Percentiles rank a stretch among this genome's conserved stretches.
These are phyloP conservation scores for Nicotiana tabacum DNA, from an alignment of 257 asterid genomes.

Conservation along the genomic window DNA sequence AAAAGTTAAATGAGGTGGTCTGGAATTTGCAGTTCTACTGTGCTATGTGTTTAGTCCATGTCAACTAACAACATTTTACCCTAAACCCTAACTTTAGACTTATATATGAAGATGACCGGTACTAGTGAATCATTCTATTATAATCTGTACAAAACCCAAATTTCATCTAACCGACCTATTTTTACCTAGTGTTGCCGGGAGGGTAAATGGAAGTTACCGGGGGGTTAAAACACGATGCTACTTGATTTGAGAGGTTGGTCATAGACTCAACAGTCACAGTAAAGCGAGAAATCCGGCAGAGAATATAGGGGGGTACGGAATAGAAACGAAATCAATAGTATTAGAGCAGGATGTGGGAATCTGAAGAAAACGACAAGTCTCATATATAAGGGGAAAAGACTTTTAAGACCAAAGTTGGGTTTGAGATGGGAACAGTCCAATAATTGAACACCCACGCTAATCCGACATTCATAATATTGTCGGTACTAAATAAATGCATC, in stretches of 20 bases:
- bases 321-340: neutral
- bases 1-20: neutral
- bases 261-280: neutral
- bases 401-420: neutral
- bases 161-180: neutral
- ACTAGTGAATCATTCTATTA: neutral
- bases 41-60: neutral
- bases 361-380: slow-evolving; percentile 38
- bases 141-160: neutral
- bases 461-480: slow-evolving; percentile 78
- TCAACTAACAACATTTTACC: neutral
- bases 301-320: slow-evolving; percentile 44
- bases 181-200: neutral
- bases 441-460: slow-evolving; percentile 79
- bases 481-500: slow-evolving; percentile 38
- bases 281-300: slow-evolving; percentile 54
- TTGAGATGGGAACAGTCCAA: slow-evolving; percentile 38
- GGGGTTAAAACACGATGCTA: neutral
- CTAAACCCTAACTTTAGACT: neutral
- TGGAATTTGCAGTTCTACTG: too few relatives aligned
- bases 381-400: neutral
- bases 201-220: neutral
- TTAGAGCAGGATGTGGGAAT: slow-evolving; percentile 19
- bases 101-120: neutral
- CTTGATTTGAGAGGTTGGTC: slow-evolving; percentile 2